Evolutionary conservation across 768 basidiomycete species (phyloP).

Genomic region (Rhizopogon rudus): DNA sequence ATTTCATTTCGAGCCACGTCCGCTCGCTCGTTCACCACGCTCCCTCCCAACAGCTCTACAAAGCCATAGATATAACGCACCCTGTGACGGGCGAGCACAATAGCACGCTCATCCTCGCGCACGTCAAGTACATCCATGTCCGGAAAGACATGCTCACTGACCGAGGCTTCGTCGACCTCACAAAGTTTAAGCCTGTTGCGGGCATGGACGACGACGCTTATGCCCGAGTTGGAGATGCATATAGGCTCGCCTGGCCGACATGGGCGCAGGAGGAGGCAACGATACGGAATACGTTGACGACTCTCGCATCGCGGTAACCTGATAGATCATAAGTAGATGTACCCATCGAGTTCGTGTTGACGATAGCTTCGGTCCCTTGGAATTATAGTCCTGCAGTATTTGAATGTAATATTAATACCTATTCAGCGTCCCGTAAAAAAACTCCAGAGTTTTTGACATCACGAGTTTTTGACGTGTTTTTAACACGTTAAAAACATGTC

Average conservation of each 20-base stretch:
- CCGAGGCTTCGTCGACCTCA: slow-evolving; percentile 29
- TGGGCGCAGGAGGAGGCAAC: slow-evolving; percentile 17
- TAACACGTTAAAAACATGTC: no score
- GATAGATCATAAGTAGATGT: no score
- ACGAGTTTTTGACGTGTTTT: no score
- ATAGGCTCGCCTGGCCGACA: slow-evolving; percentile 18
- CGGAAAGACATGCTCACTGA: slow-evolving; percentile 35
- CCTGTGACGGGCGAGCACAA: slow-evolving; percentile 21
- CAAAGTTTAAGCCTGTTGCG: slow-evolving; percentile 29
- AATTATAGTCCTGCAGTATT: no score
- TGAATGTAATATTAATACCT: no score
- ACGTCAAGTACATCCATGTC: slow-evolving; percentile 36
- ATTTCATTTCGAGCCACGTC: background rate
- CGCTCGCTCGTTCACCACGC: background rate
- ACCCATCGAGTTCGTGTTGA: no score
- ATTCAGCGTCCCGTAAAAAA: no score
- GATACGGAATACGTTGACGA: slow-evolving; percentile 5
- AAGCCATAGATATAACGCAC: slow-evolving; percentile 28
- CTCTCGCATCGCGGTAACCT: background rate
- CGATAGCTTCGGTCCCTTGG: no score
- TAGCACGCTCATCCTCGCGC: slow-evolving; percentile 32
- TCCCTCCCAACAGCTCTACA: slow-evolving; percentile 25
- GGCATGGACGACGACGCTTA: slow-evolving; percentile 37
- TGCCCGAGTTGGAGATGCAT: slow-evolving; percentile 23
- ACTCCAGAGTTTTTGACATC: no score